Conservation (phyloP, 805 yeast genomes). For the Starmerella cellae region DNA sequence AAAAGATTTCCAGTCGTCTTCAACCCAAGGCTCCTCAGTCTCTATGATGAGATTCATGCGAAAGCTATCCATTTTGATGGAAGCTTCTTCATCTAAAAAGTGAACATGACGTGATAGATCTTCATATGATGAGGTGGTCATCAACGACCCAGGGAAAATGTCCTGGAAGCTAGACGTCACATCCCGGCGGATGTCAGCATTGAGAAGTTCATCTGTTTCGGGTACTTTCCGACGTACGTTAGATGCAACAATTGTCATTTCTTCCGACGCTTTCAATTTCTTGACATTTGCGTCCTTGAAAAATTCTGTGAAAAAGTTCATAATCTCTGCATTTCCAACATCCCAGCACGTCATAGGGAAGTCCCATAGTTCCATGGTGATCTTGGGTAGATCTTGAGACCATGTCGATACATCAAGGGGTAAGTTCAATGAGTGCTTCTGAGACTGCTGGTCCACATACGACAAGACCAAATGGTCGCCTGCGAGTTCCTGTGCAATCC, state of each 20-base stretch:
- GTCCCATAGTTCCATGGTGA: slow-evolving; percentile 23
- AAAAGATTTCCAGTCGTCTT: slow-evolving; percentile 26
- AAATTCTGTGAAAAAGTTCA: slow-evolving; percentile 9
- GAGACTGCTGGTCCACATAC: slow-evolving; percentile 7
- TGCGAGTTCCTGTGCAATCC: slow-evolving; percentile 17
- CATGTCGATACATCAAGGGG: slow-evolving; percentile 14
- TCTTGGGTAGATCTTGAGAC: slow-evolving; percentile 7
- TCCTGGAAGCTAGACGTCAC: slow-evolving; percentile 24
- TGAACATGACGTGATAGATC: slow-evolving; percentile 21
- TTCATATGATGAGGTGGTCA: slow-evolving; percentile 21
- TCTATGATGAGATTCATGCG: slow-evolving; percentile 26
- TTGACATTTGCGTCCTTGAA: background rate
- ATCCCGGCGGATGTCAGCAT: slow-evolving; percentile 7
- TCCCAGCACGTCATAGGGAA: slow-evolving; percentile 20
- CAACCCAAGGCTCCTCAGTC: slow-evolving; percentile 26
- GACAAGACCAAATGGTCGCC: slow-evolving; percentile 13
- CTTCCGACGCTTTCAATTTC: slow-evolving; percentile 12
- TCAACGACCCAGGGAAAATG: slow-evolving; percentile 24
- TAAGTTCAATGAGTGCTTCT: slow-evolving; percentile 9
- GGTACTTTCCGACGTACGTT: slow-evolving; percentile 19
- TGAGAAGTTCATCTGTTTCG: slow-evolving; percentile 7
- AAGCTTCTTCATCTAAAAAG: slow-evolving; percentile 16
- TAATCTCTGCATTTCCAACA: slow-evolving; percentile 19
- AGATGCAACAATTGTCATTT: slow-evolving; percentile 21
- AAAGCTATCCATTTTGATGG: slow-evolving; percentile 22